Evolutionary conservation across 257 asterid genomes (phyloP).

Genomic region (Henckelia pumila): DNA sequence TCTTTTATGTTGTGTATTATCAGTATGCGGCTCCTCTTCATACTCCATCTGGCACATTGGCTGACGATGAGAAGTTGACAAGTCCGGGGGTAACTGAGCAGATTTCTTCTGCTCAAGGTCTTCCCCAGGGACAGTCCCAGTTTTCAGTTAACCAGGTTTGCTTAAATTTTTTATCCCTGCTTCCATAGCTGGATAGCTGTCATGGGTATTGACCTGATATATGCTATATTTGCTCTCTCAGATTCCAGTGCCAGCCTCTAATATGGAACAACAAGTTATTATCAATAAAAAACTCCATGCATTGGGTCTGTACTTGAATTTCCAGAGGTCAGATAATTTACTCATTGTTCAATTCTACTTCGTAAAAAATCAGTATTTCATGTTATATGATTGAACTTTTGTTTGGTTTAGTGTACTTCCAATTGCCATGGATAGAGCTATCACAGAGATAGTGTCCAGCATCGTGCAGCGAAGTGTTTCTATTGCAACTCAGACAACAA

Average conservation of each 20-base stretch:
- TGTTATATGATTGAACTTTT: constrained; percentile 17
- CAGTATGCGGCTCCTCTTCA: constrained; percentile 73
- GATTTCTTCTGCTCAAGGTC: constrained; percentile 68
- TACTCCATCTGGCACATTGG: constrained; percentile 60
- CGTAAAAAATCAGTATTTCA: neutral
- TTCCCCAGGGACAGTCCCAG: constrained; percentile 63
- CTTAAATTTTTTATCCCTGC: constrained; percentile 13
- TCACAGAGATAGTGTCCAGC: constrained; percentile 82
- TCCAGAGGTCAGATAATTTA: constrained; percentile 69
- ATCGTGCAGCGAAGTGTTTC: constrained; percentile 95
- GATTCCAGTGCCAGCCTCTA: constrained; percentile 73
- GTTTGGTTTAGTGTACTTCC: constrained; percentile 75
- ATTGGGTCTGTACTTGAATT: constrained; percentile 64
- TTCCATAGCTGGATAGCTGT: constrained; percentile 8
- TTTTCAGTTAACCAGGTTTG: constrained; percentile 77
- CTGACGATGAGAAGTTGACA: constrained; percentile 77
- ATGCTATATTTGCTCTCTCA: constrained; percentile 31
- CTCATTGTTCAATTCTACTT: constrained; percentile 10
- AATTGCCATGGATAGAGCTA: constrained; percentile 88
- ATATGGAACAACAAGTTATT: constrained; percentile 84
- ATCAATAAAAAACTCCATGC: constrained; percentile 76
- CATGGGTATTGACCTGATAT: constrained; percentile 17
- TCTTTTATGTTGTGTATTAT: constrained; percentile 26
- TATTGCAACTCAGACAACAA: constrained; percentile 93
- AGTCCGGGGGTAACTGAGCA: constrained; percentile 78